phyloP scores from a whole-genome alignment of 192 early-diverging fungal species.

The Linnemannia schmuckeri region DNA sequence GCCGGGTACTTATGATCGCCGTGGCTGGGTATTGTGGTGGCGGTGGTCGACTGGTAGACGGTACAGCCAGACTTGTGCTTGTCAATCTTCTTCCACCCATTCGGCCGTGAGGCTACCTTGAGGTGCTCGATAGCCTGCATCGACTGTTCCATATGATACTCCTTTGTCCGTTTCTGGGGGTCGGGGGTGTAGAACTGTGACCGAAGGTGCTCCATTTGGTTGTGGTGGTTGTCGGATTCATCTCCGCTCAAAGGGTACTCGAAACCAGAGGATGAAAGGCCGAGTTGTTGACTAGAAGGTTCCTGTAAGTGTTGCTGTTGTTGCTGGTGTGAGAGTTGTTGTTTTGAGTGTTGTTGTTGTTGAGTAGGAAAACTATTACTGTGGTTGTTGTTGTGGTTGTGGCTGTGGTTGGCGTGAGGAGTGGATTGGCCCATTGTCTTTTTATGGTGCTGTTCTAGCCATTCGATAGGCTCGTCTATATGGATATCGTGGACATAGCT shows the following conservation, averaged over 20 bases:
- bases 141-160: conserved; percentile 64
- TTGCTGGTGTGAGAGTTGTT: background rate
- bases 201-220: conserved; percentile 35
- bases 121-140: conserved; percentile 60
- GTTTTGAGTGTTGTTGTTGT: background rate
- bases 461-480: conserved; percentile 18
- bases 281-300: background rate
- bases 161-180: conserved; percentile 49
- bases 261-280: background rate
- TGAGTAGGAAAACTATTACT: background rate
- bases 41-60: conserved; percentile 54
- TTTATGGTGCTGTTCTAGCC: conserved; percentile 45
- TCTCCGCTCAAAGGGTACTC: conserved; percentile 48
- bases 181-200: conserved; percentile 48
- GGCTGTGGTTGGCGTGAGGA: conserved; percentile 8
- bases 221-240: conserved; percentile 43
- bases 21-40: conserved; percentile 52
- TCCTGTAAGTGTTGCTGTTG: conserved; percentile 5
- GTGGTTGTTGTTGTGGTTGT: conserved; percentile 5
- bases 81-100: conserved; percentile 68
- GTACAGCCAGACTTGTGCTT: conserved; percentile 66
- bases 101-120: conserved; percentile 45
- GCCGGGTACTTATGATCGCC: conserved; percentile 60
- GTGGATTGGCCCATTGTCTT: conserved; percentile 29
- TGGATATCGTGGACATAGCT: conserved; percentile 12